A percentile compares a stretch with the other conserved stretches of the same genome.
Evolutionary conservation across 1,139 yeast species (phyloP).

Genomic region (Wickerhamiella infanticola): DNA sequence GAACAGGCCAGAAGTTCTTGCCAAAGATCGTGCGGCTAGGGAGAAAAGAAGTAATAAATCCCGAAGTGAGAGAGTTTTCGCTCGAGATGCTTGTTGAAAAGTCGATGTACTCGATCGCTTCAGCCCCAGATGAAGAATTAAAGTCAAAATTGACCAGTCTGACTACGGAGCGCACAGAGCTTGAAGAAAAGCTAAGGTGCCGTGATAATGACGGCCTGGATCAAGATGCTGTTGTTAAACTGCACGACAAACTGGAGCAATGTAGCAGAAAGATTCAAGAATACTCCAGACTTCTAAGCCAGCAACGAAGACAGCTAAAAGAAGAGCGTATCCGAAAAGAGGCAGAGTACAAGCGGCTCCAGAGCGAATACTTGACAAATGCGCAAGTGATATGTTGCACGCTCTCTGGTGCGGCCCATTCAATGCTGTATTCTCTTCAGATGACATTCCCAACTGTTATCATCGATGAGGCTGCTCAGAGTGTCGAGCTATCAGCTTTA

Average conservation of each 20-base stretch:
- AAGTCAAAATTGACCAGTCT: constrained; percentile 28
- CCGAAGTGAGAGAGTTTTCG: constrained; percentile 67
- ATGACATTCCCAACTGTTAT: constrained; percentile 83
- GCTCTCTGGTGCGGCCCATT: constrained; percentile 89
- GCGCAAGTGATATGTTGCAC: constrained; percentile 89
- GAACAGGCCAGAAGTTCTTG: constrained; percentile 21
- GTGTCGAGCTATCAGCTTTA: constrained; percentile 83
- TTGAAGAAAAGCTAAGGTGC: constrained; percentile 17
- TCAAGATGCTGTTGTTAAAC: constrained; percentile 18
- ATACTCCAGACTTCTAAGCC: constrained; percentile 38
- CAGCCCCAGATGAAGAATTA: constrained; percentile 13
- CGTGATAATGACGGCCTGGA: constrained; percentile 15
- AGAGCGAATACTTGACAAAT: constrained; percentile 52
- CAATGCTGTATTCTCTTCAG: constrained; percentile 56
- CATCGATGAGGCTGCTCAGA: constrained; percentile 96
- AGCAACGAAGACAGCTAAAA: constrained; percentile 43
- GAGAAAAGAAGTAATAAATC: constrained; percentile 73
- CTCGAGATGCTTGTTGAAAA: constrained; percentile 75
- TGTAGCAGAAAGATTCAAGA: constrained; percentile 34
- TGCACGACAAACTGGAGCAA: constrained; percentile 46
- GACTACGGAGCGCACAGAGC: constrained; percentile 13
- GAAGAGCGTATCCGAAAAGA: constrained; percentile 45
- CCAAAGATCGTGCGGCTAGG: constrained; percentile 72
- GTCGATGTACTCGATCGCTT: constrained; percentile 26
- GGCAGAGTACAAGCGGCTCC: constrained; percentile 58